Evolutionary conservation across 208 protist genomes (phyloP).

Genomic region (Acanthamoeba sp.): DNA sequence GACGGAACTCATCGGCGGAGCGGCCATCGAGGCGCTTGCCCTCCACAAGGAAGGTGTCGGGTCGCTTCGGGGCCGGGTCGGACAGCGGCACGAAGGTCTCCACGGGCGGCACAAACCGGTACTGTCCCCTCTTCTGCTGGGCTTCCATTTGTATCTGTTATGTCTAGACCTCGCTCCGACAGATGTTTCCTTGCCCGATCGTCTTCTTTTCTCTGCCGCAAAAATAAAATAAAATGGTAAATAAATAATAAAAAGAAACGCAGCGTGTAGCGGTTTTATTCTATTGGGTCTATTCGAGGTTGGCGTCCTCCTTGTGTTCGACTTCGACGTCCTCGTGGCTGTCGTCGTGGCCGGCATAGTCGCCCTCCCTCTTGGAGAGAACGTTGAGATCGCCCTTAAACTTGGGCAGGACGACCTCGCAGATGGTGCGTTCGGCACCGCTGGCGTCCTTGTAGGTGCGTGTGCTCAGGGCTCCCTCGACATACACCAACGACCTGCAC

Average conservation of each 20-base stretch:
- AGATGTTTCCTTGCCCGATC: too few species aligned
- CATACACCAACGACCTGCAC: conserved; percentile 11
- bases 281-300: not conserved
- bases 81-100: conserved; percentile 18
- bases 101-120: conserved; percentile 50
- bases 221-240: not conserved
- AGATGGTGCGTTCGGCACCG: conserved; percentile 1
- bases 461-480: conserved; percentile 24
- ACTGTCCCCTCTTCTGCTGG: conserved; percentile 33
- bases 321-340: not conserved
- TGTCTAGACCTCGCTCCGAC: not conserved
- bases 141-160: not conserved
- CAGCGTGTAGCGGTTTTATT: not conserved
- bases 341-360: not conserved
- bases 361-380: not conserved
- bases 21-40: conserved; percentile 50
- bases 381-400: conserved; percentile 35
- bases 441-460: not conserved
- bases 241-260: not conserved
- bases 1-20: conserved; percentile 50
- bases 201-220: not conserved
- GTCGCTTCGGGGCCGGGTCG: not conserved
- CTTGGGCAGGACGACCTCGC: conserved; percentile 30
- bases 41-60: conserved; percentile 1
- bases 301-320: not conserved